Evolutionary conservation across 805 yeast species (phyloP).

Genomic region (Kodamaea leandrae): DNA sequence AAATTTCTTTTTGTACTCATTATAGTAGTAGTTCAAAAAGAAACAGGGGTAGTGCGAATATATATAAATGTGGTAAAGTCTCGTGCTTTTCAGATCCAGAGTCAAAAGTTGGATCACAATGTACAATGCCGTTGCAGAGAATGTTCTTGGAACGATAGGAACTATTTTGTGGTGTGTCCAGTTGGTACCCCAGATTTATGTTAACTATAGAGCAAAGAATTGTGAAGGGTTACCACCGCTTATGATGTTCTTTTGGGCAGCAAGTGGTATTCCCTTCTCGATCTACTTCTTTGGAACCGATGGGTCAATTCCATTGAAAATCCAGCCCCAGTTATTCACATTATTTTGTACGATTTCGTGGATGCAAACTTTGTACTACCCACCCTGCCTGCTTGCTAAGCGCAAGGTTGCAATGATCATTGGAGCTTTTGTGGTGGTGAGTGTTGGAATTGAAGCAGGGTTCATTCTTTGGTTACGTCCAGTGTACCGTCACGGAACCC

Average conservation of each 20-base stretch:
- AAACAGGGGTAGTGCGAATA: slow-evolving; percentile 1
- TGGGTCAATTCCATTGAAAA: slow-evolving; percentile 71
- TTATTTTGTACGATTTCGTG: slow-evolving; percentile 67
- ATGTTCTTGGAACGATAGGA: slow-evolving; percentile 81
- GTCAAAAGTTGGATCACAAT: no score
- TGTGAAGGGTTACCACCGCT: slow-evolving; percentile 85
- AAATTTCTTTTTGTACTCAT: no score
- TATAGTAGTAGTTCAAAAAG: no score
- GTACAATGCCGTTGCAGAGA: slow-evolving; percentile 50
- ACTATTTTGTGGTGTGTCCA: slow-evolving; percentile 94
- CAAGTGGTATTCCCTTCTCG: slow-evolving; percentile 77
- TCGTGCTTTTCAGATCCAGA: neutral
- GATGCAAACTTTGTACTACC: slow-evolving; percentile 59
- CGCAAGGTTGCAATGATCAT: slow-evolving; percentile 37
- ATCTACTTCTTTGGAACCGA: slow-evolving; percentile 75
- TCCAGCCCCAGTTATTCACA: slow-evolving; percentile 86
- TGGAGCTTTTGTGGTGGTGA: slow-evolving; percentile 37
- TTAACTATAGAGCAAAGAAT: slow-evolving; percentile 71
- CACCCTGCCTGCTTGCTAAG: slow-evolving; percentile 51
- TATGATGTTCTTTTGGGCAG: slow-evolving; percentile 80
- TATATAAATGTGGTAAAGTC: neutral
- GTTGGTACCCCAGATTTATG: slow-evolving; percentile 76
- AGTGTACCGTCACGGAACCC: slow-evolving; percentile 44
- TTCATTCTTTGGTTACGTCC: slow-evolving; percentile 69
- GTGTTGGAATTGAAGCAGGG: slow-evolving; percentile 66